Base-by-base conservation (phyloP, 2,329 filamentous ascomycete genomes). In the Clonostachys rosea region DNA sequence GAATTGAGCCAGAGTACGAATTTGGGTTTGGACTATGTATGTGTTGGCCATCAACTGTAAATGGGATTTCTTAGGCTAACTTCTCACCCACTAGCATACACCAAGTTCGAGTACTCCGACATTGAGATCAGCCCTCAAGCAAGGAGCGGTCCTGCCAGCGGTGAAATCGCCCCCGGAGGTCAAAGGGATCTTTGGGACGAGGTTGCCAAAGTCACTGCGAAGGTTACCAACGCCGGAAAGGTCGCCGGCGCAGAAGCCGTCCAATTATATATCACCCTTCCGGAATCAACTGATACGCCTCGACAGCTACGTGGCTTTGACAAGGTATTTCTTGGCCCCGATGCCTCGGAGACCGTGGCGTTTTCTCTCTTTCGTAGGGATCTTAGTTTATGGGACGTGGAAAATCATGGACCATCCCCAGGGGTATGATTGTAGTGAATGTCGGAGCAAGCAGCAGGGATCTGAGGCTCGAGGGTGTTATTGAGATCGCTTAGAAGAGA, bases 21-120 rank as follows among this genome's bases (percentile, higher is more conserved):
- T 92, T 92, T 59, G 88, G 88, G 7, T 83, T 89, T 54, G 88
- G 88, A 2, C 69, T 92, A 2, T 86, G 83, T 42, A 49, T 53
- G 55, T 54, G 33, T 10, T 36, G 10, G 5, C 24, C 34, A 33
- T 24, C 14, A 14, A n/a, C 41, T 24, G 9, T 5, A 5, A 4
- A 30, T 17, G 13, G 6, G 7, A 7, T 24, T 24, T 24, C n/a
- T 16, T 14, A 24, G 16, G 13, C 33, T 14, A 6, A 35, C 20
- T 8, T 36, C 24, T 14, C 14, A 30, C n/a, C 37, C 16, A 37
- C n/a, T 49, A 76, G 84, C 83, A 14, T 89, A 88, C 66, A 87
- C 86, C 2, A 82, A 74, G 24, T 89, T 87, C 65, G 72, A 73
- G 34, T 84, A 82, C 59, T 73, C 76, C 14, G 66, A 71, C 49